phyloP scores from a whole-genome alignment of 495 filamentous ascomycete species.

The Hypoxylon trugodes region DNA sequence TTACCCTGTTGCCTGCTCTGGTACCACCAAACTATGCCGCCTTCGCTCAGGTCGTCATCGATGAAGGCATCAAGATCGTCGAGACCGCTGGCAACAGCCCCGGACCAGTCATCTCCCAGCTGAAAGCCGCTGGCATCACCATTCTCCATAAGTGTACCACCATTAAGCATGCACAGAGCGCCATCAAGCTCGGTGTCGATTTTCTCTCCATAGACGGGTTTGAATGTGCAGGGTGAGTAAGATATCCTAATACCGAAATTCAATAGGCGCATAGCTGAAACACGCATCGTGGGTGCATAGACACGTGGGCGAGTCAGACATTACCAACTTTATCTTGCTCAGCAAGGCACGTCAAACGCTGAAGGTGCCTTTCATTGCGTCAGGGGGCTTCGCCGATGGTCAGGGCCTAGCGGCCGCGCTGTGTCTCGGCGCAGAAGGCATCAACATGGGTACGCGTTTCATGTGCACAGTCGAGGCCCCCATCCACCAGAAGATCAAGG shows the following conservation, averaged over 20 bases:
- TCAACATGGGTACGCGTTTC: conserved; percentile 96
- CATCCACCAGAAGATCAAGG: conserved; percentile 92
- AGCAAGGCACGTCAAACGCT: conserved; percentile 85
- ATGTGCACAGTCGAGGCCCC: conserved; percentile 93
- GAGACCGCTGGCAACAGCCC: conserved; percentile 97
- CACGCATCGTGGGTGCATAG: conserved; percentile 35
- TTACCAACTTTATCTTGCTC: conserved; percentile 97
- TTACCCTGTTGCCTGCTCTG: conserved; percentile 91
- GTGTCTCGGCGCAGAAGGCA: conserved; percentile 87
- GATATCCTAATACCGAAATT: too few species aligned
- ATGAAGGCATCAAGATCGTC: conserved; percentile 92
- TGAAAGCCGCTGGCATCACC: conserved; percentile 80
- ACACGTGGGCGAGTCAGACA: conserved; percentile 90
- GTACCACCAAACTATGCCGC: conserved; percentile 90
- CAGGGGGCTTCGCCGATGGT: conserved; percentile 94
- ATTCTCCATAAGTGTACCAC: conserved; percentile 98
- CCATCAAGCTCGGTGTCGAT: conserved; percentile 94
- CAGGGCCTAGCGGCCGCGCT: conserved; percentile 94
- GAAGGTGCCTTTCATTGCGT: conserved; percentile 90
- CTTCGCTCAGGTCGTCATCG: conserved; percentile 92
- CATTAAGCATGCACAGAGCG: conserved; percentile 89
- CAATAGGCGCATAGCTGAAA: conserved; percentile 22
- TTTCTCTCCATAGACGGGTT: conserved; percentile 97
- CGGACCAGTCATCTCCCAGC: conserved; percentile 85
- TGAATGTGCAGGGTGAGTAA: conserved; percentile 88